phyloP scores from a whole-genome alignment of 495 filamentous ascomycete genomes.

The Achaetomiella virescens region DNA sequence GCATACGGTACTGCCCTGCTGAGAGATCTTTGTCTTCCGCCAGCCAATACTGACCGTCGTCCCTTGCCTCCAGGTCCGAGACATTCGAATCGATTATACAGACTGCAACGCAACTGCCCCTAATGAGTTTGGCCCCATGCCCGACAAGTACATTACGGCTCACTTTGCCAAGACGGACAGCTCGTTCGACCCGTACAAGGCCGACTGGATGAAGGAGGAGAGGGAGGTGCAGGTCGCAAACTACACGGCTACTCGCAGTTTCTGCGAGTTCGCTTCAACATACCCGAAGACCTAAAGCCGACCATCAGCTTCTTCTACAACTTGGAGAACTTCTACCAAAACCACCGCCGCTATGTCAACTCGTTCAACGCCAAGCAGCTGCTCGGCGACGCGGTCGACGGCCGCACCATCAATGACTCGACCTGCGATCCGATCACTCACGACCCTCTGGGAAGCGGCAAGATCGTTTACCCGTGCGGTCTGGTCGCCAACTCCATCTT shows the following conservation, averaged over 20 bases:
- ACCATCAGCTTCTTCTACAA: constrained; percentile 90
- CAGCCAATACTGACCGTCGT: constrained; percentile 14
- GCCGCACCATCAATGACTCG: constrained; percentile 54
- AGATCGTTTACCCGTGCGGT: constrained; percentile 89
- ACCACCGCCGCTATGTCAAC: constrained; percentile 92
- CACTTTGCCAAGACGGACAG: constrained; percentile 56
- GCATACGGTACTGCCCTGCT: constrained; percentile 20
- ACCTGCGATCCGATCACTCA: constrained; percentile 69
- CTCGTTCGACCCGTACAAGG: constrained; percentile 21
- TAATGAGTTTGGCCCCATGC: constrained; percentile 37
- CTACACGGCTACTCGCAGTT: constrained; percentile 13
- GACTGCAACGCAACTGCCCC: constrained; percentile 56
- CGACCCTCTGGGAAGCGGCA: constrained; percentile 42
- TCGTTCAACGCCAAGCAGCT: constrained; percentile 81
- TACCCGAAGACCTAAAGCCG: constrained; percentile 69
- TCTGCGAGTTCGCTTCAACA: constrained; percentile 68
- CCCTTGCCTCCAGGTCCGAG: constrained; percentile 66
- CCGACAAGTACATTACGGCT: constrained; percentile 48
- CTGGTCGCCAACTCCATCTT: constrained; percentile 95
- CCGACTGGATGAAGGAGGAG: constrained; percentile 24
- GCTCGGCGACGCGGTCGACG: constrained; percentile 59
- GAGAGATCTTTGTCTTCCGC: background rate
- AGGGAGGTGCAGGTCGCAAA: constrained; percentile 18
- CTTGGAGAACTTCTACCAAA: constrained; percentile 98
- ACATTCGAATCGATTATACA: constrained; percentile 85